These are phyloP conservation scores for Ascoidea rubescens DNA, from an alignment of 805 yeast genomes.

Conservation along the genomic window DNA sequence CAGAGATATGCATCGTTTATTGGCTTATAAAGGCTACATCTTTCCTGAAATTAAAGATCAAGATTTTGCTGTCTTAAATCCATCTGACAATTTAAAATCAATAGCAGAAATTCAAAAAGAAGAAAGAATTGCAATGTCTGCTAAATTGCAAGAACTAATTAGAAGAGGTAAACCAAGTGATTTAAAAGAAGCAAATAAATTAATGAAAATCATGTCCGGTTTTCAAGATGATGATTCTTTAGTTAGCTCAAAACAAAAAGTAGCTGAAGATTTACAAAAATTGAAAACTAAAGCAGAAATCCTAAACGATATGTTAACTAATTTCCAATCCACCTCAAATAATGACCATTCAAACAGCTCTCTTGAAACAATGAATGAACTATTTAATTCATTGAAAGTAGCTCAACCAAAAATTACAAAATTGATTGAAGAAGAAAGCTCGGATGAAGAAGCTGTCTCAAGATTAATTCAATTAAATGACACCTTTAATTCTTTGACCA, in stretches of 20 bases:
- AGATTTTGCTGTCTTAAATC: conserved; percentile 87
- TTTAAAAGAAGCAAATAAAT: conserved; percentile 86
- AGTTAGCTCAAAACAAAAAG: conserved; percentile 61
- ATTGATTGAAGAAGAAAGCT: conserved; percentile 69
- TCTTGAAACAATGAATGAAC: conserved; percentile 68
- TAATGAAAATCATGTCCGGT: conserved; percentile 98
- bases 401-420: conserved; percentile 81
- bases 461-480: conserved; percentile 62
- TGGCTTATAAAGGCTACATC: conserved; percentile 79
- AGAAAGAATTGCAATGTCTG: conserved; percentile 84
- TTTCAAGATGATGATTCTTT: conserved; percentile 70
- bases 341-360: conserved; percentile 23
- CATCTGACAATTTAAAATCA: conserved; percentile 74
- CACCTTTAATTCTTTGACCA: conserved; percentile 51
- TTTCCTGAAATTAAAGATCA: conserved; percentile 87
- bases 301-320: conserved; percentile 61
- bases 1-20: conserved; percentile 88
- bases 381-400: conserved; percentile 63
- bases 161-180: conserved; percentile 94
- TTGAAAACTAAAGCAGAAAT: conserved; percentile 77
- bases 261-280: conserved; percentile 73
- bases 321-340: conserved; percentile 7
- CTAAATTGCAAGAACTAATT: conserved; percentile 88
- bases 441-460: conserved; percentile 49
- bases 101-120: conserved; percentile 85